Conservation (phyloP, 192 early-diverging fungal genomes). For the Piromyces sp. region DNA sequence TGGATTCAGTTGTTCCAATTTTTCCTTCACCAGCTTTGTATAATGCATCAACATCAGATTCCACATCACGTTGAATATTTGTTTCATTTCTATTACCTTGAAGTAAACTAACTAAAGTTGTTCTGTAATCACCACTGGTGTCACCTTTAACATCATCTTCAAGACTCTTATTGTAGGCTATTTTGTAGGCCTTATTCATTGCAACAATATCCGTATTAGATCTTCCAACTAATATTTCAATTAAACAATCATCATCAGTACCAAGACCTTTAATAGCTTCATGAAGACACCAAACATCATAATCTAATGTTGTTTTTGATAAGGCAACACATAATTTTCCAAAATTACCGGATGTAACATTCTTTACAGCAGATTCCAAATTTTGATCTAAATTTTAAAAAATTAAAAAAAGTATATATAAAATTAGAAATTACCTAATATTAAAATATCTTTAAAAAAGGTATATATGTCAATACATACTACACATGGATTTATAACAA, state of each 20-base stretch:
- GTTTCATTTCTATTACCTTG: constrained; percentile 7
- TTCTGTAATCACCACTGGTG: constrained; percentile 8
- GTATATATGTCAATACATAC: too few relatives aligned
- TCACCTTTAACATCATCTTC: constrained; percentile 9
- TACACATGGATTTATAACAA: neutral
- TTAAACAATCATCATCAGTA: too few relatives aligned
- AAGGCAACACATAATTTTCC: constrained; percentile 6
- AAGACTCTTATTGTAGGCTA: constrained; percentile 8
- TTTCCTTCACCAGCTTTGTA: constrained; percentile 22
- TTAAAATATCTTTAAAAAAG: too few relatives aligned
- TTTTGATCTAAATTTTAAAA: neutral
- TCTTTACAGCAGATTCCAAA: constrained; percentile 7
- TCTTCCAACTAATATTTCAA: constrained; percentile 1
- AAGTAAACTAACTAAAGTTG: constrained; percentile 6
- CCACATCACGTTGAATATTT: constrained; percentile 4
- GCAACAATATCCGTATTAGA: constrained; percentile 17
- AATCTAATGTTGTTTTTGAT: neutral
- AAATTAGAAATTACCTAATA: too few relatives aligned
- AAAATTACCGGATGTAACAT: constrained; percentile 13
- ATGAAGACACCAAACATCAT: neutral
- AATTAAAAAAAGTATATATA: too few relatives aligned
- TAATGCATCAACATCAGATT: constrained; percentile 16
- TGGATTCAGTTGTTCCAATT: constrained; percentile 19
- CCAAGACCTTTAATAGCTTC: too few relatives aligned
- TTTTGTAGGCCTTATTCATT: constrained; percentile 12